Base-by-base conservation (phyloP, 129 eudicot genomes). In the Lactuca sativa region DNA sequence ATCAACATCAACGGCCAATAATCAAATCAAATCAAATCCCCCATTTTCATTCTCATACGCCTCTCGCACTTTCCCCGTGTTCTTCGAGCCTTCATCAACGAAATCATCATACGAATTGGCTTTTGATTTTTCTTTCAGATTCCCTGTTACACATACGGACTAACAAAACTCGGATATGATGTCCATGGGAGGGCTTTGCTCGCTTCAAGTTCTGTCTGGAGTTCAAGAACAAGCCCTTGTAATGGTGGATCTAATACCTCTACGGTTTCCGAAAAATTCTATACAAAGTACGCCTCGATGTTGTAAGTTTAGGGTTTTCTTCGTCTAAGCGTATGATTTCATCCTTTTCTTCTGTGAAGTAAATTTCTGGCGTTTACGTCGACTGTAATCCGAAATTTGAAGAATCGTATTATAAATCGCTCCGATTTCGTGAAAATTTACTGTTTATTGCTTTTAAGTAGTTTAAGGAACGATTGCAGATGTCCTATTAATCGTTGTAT, bases 301-400 rank as follows among this genome's bases (percentile, higher is more conserved):
- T 60, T 87, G 95, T 83, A 90, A 85, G 85, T 90, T 87, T 75
- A 83, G 80, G 83, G 54, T 34, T 61, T 82, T 25, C 61, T 82
- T 70, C 59, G 32, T 17, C 30, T 68, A 78, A 41, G 7, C 9
- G 11, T 7, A 25, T 5, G 4, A 7, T 2, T 31, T 12, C 18
- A 18, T 25, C 18, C 16, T 64, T 54, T 52, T 34, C 8, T 49
- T 66, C 43, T 75, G 12, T 59, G 15, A 33, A 43, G 67, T 51
- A 16, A 0, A 48, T 36, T 62, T 62, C 55, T 0, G 33, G 14
- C 55, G 9, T 21, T 68, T 73, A 7, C 56, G 34, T 38, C 8
- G 0, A 9, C 48, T 40, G 74, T 59, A 31, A 18, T 66, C 58
- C 71, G 52, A 52, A 52, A 67, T 53, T 73, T 41, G 68, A 58